phyloP scores from a whole-genome alignment of 345 rosid genomes.

The Erodium maritimum region DNA sequence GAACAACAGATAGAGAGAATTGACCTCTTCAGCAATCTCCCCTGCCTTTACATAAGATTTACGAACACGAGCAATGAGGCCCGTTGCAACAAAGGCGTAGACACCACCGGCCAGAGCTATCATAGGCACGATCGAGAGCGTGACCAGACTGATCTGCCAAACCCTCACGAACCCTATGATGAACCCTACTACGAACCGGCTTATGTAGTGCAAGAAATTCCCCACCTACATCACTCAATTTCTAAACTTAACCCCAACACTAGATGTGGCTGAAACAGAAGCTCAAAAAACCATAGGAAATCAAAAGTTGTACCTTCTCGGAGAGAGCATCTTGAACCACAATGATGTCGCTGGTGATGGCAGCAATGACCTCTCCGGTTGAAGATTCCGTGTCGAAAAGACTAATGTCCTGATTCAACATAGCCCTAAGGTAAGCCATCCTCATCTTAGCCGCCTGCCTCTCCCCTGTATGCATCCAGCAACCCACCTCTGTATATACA shows the following conservation, averaged over 20 bases:
- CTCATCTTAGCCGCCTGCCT: conserved; percentile 16
- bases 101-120: conserved; percentile 90
- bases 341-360: conserved; percentile 11
- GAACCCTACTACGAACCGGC: conserved; percentile 82
- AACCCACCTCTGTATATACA: conserved; percentile 9
- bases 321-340: conserved; percentile 13
- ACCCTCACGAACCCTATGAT: conserved; percentile 69
- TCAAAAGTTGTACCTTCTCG: conserved; percentile 10
- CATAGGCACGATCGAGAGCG: conserved; percentile 82
- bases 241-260: neutral
- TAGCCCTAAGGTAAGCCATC: conserved; percentile 11
- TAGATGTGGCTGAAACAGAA: too few species aligned
- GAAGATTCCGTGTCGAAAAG: conserved; percentile 12
- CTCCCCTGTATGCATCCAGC: conserved; percentile 18
- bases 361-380: conserved; percentile 11
- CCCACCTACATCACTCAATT: conserved; percentile 49
- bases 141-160: conserved; percentile 95
- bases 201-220: conserved; percentile 83
- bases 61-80: conserved; percentile 67
- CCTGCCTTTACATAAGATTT: conserved; percentile 90
- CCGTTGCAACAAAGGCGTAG: conserved; percentile 73
- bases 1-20: too few species aligned
- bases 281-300: neutral
- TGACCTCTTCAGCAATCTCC: conserved; percentile 79
- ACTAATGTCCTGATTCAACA: conserved; percentile 13